Base-by-base conservation (phyloP, 1,284 basidiomycete species). In the Cryptococcus amylolentus region DNA sequence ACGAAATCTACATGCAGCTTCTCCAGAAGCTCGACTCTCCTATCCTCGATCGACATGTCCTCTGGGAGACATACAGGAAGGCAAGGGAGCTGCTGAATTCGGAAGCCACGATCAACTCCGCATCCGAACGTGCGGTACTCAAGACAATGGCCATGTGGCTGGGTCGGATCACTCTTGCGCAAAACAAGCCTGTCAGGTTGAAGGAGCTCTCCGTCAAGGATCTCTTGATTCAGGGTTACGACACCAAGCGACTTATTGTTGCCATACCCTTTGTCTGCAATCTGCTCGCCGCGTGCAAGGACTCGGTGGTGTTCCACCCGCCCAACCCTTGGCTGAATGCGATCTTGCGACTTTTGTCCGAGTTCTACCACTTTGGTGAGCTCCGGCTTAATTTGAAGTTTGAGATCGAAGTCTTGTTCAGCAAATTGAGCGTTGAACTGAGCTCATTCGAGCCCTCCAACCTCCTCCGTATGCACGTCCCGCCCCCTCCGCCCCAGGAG, bases 281-380 rank as follows among this genome's bases (percentile, higher is more conserved):
- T 78, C 88, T 95, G 5, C 83, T 99, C 54, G 91, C 94, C 72
- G 90, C 91, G 51, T 94, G 91, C 67, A 83, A 86, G 54, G 86
- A 87, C 70, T 97, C 93, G 44, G 86, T 82, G 61, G 90, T 98
- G 39, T 99, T 98, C 84, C 87, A 84, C 69, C 88, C 91, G 16
- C 96, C 96, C 27, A 99, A 98, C 76, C 96, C 96, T 1, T 99
- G 96, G 96, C 79, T 99, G 55, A 93, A 96, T 87, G 94, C 89
- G 0, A 89, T 98, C 60, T 81, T 98, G 64, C 86, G 88, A 61
- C 82, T 98, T 27, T 84, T 98, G 49, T 91, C 88, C 42, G 96
- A 99, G 77, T 83, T 99, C 20, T 98, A 99, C 77, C 91, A 95
- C 72, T 96, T 88, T 67, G 95, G 93, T 4, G 94, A 98, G 68